A percentile compares a stretch with the other conserved stretches of the same genome.
Conservation (phyloP, 495 filamentous ascomycete genomes). For the Lineolata rhizophorae region DNA sequence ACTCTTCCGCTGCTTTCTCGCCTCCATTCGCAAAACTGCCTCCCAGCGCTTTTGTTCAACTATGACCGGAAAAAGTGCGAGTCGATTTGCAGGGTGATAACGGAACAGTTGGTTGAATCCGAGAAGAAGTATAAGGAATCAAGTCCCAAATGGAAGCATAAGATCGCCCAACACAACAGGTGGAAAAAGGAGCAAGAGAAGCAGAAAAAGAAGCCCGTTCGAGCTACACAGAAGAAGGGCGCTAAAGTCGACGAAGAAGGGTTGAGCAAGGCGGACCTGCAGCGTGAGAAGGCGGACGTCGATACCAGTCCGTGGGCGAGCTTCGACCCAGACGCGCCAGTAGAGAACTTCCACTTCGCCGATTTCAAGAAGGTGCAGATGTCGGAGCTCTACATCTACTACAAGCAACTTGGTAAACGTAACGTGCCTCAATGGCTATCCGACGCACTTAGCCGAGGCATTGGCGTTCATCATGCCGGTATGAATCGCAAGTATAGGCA, state of each 20-base stretch:
- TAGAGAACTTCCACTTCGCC: constrained; percentile 42
- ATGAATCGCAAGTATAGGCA: constrained; percentile 60
- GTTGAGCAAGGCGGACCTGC: constrained; percentile 5
- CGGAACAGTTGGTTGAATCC: constrained; percentile 25
- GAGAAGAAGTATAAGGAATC: constrained; percentile 34
- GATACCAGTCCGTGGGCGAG: constrained; percentile 31
- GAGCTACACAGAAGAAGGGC: constrained; percentile 15
- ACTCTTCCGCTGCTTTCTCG: constrained; percentile 37
- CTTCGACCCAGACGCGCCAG: constrained; percentile 42
- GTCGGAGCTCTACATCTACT: constrained; percentile 29
- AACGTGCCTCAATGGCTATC: constrained; percentile 26
- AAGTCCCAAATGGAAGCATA: constrained; percentile 34
- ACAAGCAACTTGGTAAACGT: constrained; percentile 22
- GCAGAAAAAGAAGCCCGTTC: constrained; percentile 15
- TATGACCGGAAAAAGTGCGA: constrained; percentile 47
- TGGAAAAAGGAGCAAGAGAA: constrained; percentile 25
- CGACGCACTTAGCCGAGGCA: constrained; percentile 34
- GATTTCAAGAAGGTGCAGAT: constrained; percentile 28
- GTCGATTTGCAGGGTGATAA: constrained; percentile 23
- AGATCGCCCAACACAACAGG: constrained; percentile 27
- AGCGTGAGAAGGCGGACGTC: constrained; percentile 17
- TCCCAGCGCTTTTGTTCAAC: constrained; percentile 60
- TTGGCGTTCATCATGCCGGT: constrained; percentile 59
- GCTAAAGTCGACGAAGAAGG: too few species aligned
- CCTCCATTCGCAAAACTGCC: constrained; percentile 37